Base-by-base conservation (phyloP, 192 early-diverging fungal species). In the Lobosporangium transversale region DNA sequence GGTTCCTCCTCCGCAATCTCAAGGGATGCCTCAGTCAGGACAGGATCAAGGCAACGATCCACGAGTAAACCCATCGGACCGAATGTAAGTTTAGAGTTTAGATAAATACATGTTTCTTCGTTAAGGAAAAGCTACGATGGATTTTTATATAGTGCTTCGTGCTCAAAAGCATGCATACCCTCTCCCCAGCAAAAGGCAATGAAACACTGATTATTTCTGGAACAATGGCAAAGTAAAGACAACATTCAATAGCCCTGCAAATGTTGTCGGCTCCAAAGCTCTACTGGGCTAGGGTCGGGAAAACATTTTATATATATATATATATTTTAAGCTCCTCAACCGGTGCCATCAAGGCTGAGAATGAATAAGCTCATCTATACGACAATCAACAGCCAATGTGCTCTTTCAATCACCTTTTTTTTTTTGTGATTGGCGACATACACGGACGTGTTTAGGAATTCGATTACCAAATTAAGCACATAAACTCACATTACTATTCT, bases 21-120 rank as follows among this genome's bases (percentile, higher is more conserved):
- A 58, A 48, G 9, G 24, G 23, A 68, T 68, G 66, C 29, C 55
- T 43, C 56, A 58, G 66, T 32, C 58, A 15, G 56, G 66, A 45
- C 45, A 52, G 47, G 66, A 68, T 35, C 64, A 66, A 21, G 62
- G 52, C 53, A 58, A 58, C 27, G 66, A 68, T 52, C 66, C 66
- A 40, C 66, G 66, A 47, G 47, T 58, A 58, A 68, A 68, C 43
- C 66, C 33, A 8, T 58, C 66, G 18, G 66, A 68, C 49, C 66
- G 66, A 45, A 58, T 68, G 66, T 68, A 68, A 68, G 56, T 23
- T 50, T 45, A 20, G 18, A 2, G 11, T 50, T 24, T 50, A 23
- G 24, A 27, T 27, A 3, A 3, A 3, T 51, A 3, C 29, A 6
- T 29, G 21, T 9, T 11, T 51, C 15, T 23, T 47, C 23, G 40